Evolutionary conservation across 805 yeast genomes (phyloP), one percentile per base, ranked within the genome.

Genomic region (Nematodospora valgi): DNA sequence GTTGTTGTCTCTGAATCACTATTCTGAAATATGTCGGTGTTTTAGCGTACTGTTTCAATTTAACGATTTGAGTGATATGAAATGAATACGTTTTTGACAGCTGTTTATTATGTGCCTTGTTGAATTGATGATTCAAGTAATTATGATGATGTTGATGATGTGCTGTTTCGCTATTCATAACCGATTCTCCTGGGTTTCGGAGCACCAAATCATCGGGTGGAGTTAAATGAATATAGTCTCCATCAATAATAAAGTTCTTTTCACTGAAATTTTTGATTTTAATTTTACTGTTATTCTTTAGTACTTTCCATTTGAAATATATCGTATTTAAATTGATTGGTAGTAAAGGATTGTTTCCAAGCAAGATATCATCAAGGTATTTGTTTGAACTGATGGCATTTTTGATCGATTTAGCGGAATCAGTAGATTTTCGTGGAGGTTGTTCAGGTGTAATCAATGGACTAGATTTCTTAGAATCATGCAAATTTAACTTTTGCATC

Each of bases 201-300:
- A 27, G 19, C 5, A 76, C 46, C 74, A 77, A 70, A 40, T 86
- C 91, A 47, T 85, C 87, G 6, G 88, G 81, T 0, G 97, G 96
- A 49, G 86, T 77, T 32, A 91, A 75, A 49, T 89, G 91, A 10
- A 91, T 77, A 50, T 87, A 88, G 48, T 87, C 95, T n/a, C 97
- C 98, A 58, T 91, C 98, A 24, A 91, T 76, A 1, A 93, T 88
- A 21, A 91, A 66, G 88, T 76, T 48, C 93, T 77, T 48, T 88
- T 95, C 41, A 86, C 36, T 30, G n/a, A 34, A 34, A n/a, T 34
- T 86, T 35, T 88, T 72, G 38, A 78, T 79, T 39, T 84, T 76
- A 45, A 91, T 80, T 0, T 94, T 80, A 15, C 88, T 89, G 48
- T 89, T 91, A 40, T 93, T 76, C 49, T 97, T 72, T 85, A 87